phyloP scores from a whole-genome alignment of 2,329 filamentous ascomycete species.

The Xylaria sp. region DNA sequence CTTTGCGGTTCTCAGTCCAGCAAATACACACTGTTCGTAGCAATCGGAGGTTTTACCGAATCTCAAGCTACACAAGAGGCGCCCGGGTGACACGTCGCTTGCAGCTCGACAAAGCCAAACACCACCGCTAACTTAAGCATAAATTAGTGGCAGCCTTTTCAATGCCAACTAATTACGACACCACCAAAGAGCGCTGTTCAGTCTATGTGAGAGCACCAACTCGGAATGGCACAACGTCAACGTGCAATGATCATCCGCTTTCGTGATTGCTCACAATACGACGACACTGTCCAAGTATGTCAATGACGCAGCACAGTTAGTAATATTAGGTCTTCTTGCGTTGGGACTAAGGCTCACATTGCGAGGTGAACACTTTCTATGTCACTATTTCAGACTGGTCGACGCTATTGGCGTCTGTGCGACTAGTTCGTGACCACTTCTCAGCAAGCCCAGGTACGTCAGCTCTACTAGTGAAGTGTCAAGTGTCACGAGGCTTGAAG shows the following conservation, averaged over 20 bases:
- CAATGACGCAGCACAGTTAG: background rate
- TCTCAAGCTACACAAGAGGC: background rate
- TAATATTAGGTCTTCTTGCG: background rate
- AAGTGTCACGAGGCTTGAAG: background rate
- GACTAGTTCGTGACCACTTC: slow-evolving; percentile 2
- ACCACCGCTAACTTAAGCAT: background rate
- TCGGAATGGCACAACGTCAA: background rate
- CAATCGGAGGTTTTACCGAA: background rate
- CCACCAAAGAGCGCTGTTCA: background rate
- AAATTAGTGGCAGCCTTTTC: background rate
- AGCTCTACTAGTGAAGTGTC: slow-evolving; percentile 10
- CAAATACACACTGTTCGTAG: too few relatives aligned
- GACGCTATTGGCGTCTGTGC: background rate
- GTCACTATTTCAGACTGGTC: background rate
- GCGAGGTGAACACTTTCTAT: background rate
- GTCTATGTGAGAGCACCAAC: background rate
- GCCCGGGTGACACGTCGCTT: background rate
- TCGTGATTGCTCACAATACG: background rate
- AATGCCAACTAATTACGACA: background rate
- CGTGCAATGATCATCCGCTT: background rate
- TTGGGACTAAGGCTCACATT: background rate
- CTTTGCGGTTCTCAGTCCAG: too few relatives aligned
- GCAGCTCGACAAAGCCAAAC: background rate
- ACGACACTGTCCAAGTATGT: background rate
- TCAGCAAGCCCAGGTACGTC: slow-evolving; percentile 13